These are phyloP conservation scores for Elsinoe batatas DNA, from an alignment of 2,329 filamentous ascomycete genomes.

Conservation along the genomic window DNA sequence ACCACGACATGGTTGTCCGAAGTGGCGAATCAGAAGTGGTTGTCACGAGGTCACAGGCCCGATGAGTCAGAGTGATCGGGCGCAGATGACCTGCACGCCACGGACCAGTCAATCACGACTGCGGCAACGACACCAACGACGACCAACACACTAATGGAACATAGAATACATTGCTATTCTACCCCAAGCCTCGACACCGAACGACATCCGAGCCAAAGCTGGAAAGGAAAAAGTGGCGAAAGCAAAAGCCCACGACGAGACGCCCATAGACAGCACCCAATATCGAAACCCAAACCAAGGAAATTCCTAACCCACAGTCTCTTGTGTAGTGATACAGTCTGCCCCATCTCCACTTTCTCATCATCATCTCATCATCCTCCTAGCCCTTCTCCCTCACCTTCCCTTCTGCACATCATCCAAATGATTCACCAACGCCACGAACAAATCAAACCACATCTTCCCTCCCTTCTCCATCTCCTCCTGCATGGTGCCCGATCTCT, in stretches of 20 bases:
- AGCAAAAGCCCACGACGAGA: not conserved
- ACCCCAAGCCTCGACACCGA: not conserved
- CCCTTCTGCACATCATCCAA: slow-evolving; percentile 45
- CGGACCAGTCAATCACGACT: not conserved
- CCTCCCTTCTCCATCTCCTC: slow-evolving; percentile 85
- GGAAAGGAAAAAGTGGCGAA: not conserved
- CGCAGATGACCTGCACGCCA: not conserved
- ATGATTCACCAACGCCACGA: slow-evolving; percentile 86
- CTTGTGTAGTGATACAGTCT: slow-evolving; percentile 7
- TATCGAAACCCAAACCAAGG: not conserved
- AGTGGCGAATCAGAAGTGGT: not conserved
- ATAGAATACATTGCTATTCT: slow-evolving; percentile 8
- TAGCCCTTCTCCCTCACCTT: not conserved
- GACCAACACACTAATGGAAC: not conserved
- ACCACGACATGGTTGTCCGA: not conserved
- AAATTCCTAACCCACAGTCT: not conserved
- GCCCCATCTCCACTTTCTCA: slow-evolving; percentile 26
- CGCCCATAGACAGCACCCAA: not conserved
- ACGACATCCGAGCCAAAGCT: slow-evolving; percentile 5
- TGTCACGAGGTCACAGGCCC: not conserved
- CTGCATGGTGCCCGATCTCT: slow-evolving; percentile 90
- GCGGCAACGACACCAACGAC: not conserved
- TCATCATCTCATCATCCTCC: not conserved
- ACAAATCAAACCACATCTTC: slow-evolving; percentile 84
- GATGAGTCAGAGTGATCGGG: not conserved